These are phyloP conservation scores for Prototheca cutis DNA, from an alignment of 163 green algal genomes.

Conservation along the genomic window DNA sequence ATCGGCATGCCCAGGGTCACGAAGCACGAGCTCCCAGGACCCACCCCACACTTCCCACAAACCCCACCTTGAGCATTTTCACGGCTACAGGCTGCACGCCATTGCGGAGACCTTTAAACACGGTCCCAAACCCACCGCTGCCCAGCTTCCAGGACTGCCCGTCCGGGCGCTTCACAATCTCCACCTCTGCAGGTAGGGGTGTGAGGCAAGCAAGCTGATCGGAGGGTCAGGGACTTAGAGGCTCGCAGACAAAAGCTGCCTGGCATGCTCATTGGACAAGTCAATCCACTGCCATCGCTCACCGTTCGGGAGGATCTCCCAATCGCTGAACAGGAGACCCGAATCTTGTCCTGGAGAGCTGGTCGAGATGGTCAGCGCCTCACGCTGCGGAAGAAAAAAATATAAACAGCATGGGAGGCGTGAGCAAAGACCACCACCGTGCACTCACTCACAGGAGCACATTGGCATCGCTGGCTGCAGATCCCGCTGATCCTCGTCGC, in stretches of 20 bases:
- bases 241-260: too few species aligned
- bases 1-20: too few species aligned
- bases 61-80: conserved; percentile 18
- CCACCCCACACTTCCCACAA: not conserved
- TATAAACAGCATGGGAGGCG: too few species aligned
- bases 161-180: conserved; percentile 20
- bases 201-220: conserved; percentile 6
- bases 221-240: too few species aligned
- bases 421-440: too few species aligned
- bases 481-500: too few species aligned
- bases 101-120: conserved; percentile 20
- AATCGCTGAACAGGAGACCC: conserved; percentile 10
- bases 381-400: too few species aligned
- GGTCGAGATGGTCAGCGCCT: not conserved
- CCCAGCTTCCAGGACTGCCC: conserved; percentile 22
- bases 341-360: too few species aligned
- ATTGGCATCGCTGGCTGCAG: too few species aligned
- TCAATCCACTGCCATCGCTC: too few species aligned
- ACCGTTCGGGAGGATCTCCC: conserved; percentile 9
- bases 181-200: conserved; percentile 13
- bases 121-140: conserved; percentile 21
- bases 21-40: not conserved
- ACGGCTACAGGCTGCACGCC: conserved; percentile 29
- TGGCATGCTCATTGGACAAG: too few species aligned
- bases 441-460: too few species aligned